Evolutionary conservation across 257 asterid genomes (phyloP), one percentile per base, ranked within the genome.

Genomic region (Linaria vulgaris): DNA sequence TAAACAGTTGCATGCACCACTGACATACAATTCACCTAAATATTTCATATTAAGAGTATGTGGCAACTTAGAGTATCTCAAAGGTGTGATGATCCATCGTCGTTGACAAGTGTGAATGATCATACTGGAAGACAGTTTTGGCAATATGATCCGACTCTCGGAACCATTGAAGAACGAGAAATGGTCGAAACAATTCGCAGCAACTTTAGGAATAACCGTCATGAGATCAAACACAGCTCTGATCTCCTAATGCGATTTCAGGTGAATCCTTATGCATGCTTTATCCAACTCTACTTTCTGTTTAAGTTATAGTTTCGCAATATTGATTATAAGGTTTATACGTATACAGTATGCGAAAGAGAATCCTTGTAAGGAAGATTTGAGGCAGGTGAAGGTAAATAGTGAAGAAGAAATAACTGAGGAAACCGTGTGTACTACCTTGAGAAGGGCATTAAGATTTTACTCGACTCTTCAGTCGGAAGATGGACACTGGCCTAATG

Each of bases 401-500:
- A 64, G 25, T 39, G 86, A 75, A 63, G 85, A 78, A 52, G 77
- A 66, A 56, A 61, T 74, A 60, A 79, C 64, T 1, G 88, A 75
- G 48, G 90, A 82, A 69, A 55, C 34, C 21, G 83, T 83, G 72
- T 77, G 9, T 46, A 65, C 6, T 0, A 76, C 84, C 12, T 75
- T 88, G 76, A 82, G 61, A 72, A 62, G 69, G 57, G 91, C 76
- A 0, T 12, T 85, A 23, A 75, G 80, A 52, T 83, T 74, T 27
- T 88, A 71, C 74, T 73, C 91, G 7, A 72, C 75, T 43, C 71
- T 85, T 45, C 96, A 88, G 24, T 88, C 82, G 27, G 86, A 81
- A 21, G 95, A 88, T 78, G 96, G 96, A 1, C 87, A 88, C 66
- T 85, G 95, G 96, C 85, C 95, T 15, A 86, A 74, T 71, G 96